Conservation (phyloP, 495 filamentous ascomycete species). For the Bacidia rubella region DNA sequence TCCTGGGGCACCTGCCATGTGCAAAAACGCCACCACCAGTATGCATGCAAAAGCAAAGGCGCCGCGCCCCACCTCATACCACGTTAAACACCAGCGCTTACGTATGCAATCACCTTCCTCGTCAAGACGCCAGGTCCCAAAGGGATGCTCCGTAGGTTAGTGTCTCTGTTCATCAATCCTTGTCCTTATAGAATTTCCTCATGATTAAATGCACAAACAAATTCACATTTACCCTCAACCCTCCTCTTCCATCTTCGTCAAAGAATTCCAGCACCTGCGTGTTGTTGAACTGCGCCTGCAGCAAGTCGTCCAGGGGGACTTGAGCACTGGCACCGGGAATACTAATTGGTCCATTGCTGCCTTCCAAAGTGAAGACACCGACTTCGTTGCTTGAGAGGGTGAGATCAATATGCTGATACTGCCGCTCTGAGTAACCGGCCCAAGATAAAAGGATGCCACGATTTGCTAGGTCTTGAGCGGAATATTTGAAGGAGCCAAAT, state of each 20-base stretch:
- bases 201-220: constrained; percentile 89
- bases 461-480: constrained; percentile 72
- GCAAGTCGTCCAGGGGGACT: constrained; percentile 80
- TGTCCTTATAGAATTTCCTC: constrained; percentile 87
- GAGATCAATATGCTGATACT: constrained; percentile 84
- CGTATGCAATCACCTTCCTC: neutral
- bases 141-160: too few relatives aligned
- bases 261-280: constrained; percentile 91
- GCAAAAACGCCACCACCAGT: neutral
- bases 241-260: constrained; percentile 68
- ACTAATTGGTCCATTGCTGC: constrained; percentile 84
- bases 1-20: neutral
- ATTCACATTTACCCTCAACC: constrained; percentile 84
- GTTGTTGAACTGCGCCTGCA: constrained; percentile 95
- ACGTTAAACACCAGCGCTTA: constrained; percentile 1
- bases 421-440: constrained; percentile 69
- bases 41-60: neutral
- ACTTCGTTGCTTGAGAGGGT: constrained; percentile 92
- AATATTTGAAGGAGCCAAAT: constrained; percentile 95
- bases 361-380: constrained; percentile 87
- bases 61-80: neutral
- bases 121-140: neutral
- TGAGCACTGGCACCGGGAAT: constrained; percentile 86
- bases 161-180: too few relatives aligned
- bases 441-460: constrained; percentile 87